Percentiles rank a stretch among this genome's conserved stretches.
Conservation (phyloP, 345 rosid species). For the Psidium guajava region DNA sequence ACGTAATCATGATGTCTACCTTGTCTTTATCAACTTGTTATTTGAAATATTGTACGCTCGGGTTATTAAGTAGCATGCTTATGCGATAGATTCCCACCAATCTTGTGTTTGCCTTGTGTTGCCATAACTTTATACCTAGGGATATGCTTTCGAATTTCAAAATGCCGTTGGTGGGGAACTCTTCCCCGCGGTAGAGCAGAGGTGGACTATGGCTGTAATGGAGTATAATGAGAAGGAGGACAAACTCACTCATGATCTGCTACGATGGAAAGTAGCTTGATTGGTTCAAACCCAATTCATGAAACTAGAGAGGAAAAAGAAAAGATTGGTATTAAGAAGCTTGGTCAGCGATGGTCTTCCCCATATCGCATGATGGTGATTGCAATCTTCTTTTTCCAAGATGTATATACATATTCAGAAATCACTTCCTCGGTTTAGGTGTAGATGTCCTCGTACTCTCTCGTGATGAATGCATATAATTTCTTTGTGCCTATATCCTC, state of each 20-base stretch:
- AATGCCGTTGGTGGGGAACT: background rate
- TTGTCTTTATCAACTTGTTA: background rate
- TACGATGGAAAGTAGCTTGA: background rate
- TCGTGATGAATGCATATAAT: background rate
- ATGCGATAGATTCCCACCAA: background rate
- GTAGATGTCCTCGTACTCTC: background rate
- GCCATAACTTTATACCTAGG: background rate
- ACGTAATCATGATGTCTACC: background rate
- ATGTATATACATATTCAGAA: background rate
- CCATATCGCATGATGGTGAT: background rate
- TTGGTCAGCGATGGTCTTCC: background rate
- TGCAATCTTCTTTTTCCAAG: background rate
- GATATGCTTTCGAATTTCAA: background rate
- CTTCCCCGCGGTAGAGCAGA: background rate
- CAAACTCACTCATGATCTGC: background rate
- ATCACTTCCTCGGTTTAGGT: background rate
- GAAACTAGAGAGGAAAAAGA: background rate
- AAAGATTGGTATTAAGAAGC: background rate
- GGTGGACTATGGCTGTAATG: background rate
- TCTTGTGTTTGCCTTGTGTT: background rate
- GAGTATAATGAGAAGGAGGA: background rate
- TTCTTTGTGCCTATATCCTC: no score
- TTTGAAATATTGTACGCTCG: background rate
- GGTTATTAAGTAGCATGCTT: background rate
- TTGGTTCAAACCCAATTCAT: background rate